phyloP scores from a whole-genome alignment of 352 stramenopile species.

The Phytopythium cucurbitacearum region DNA sequence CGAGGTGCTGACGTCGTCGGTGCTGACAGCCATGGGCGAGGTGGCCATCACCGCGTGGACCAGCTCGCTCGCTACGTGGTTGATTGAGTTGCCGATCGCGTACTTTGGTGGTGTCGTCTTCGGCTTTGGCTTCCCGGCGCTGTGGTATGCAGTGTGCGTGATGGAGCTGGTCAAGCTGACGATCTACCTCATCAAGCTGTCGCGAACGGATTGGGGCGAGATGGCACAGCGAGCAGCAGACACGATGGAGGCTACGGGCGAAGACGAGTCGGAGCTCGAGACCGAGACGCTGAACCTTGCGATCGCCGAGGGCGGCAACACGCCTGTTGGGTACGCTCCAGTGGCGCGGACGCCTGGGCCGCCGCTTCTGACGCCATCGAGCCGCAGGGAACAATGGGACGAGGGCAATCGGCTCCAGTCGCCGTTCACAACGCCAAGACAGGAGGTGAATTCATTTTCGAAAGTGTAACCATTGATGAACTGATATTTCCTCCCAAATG shows the following conservation, averaged over 20 bases:
- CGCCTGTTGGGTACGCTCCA: slow-evolving; percentile 17
- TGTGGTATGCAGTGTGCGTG: slow-evolving; percentile 20
- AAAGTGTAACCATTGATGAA: slow-evolving; percentile 15
- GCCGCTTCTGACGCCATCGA: slow-evolving; percentile 29
- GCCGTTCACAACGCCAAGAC: slow-evolving; percentile 19
- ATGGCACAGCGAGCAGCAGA: slow-evolving; percentile 18
- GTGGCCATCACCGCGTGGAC: slow-evolving; percentile 21
- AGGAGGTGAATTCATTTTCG: slow-evolving; percentile 21
- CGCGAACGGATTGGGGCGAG: slow-evolving; percentile 13
- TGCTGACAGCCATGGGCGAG: slow-evolving; percentile 25
- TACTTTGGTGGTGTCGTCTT: slow-evolving; percentile 24
- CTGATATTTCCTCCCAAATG: neutral
- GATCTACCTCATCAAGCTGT: slow-evolving; percentile 17
- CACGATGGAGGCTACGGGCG: slow-evolving; percentile 19
- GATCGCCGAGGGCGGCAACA: slow-evolving; percentile 30
- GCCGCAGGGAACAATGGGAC: slow-evolving; percentile 28
- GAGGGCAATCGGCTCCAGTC: slow-evolving; percentile 18
- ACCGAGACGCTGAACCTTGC: slow-evolving; percentile 13
- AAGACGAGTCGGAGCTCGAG: slow-evolving; percentile 17
- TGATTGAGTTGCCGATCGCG: slow-evolving; percentile 25
- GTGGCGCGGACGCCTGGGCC: slow-evolving; percentile 29
- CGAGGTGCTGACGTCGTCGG: slow-evolving; percentile 17
- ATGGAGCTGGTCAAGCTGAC: slow-evolving; percentile 22
- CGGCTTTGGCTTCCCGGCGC: slow-evolving; percentile 18
- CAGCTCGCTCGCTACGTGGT: slow-evolving; percentile 25